These are phyloP conservation scores for Xylaria sp. DNA, from an alignment of 2,329 filamentous ascomycete species.

Conservation along the genomic window DNA sequence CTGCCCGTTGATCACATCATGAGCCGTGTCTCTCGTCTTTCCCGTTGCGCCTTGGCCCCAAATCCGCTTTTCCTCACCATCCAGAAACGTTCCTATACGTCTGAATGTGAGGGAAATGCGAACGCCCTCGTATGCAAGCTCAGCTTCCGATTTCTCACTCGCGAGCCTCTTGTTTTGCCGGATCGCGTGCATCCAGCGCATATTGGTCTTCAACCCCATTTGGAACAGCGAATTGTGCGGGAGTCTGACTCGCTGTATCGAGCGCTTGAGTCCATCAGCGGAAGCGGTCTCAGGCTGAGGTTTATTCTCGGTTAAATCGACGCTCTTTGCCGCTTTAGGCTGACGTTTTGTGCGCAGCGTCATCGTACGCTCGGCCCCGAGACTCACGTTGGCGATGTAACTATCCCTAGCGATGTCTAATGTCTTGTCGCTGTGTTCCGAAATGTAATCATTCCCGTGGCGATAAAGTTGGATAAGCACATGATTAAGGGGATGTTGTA, in stretches of 20 bases:
- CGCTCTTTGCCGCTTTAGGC: constrained; percentile 7
- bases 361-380: constrained; percentile 92
- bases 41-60: constrained; percentile 86
- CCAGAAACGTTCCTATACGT: constrained; percentile 78
- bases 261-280: constrained; percentile 38
- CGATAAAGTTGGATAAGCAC: constrained; percentile 90
- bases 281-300: constrained; percentile 22
- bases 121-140: constrained; percentile 66
- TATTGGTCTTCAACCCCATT: constrained; percentile 76
- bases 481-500: constrained; percentile 83
- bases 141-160: constrained; percentile 61
- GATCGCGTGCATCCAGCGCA: constrained; percentile 87
- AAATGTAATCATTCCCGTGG: constrained; percentile 84
- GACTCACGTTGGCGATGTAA: constrained; percentile 85
- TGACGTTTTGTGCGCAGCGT: constrained; percentile 74
- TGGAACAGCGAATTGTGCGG: constrained; percentile 86
- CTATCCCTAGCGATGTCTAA: constrained; percentile 78
- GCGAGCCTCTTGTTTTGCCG: constrained; percentile 72
- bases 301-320: constrained; percentile 1
- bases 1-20: constrained; percentile 63
- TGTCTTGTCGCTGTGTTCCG: constrained; percentile 95
- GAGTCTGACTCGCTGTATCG: constrained; percentile 63
- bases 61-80: constrained; percentile 58
- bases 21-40: constrained; percentile 59
- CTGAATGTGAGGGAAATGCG: constrained; percentile 92